Base-by-base conservation (phyloP, 1,284 basidiomycete genomes). In the Tylopilus sp. region DNA sequence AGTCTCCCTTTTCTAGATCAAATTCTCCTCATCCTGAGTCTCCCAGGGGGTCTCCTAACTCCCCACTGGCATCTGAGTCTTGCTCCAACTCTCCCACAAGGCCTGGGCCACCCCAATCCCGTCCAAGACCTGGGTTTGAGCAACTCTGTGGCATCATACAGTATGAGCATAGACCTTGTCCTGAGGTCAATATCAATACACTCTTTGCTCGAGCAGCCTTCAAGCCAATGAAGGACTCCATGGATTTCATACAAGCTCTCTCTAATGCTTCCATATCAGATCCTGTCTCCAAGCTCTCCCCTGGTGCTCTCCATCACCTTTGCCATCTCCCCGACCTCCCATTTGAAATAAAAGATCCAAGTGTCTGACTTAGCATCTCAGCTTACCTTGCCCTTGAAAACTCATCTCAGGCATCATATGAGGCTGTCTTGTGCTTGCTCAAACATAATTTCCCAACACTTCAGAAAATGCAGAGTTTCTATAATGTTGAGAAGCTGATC, bases 301-400 rank as follows among this genome's bases (percentile, higher is more conserved):
- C 51, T 38, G 55, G 49, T 0, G 18, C 53, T 10, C 19, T 67
- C 3, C 1, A 39, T 36, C 22, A 29, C 15, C 61, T 67, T 15
- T 12, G 32, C 15, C 8, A 54, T 12, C 63, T 61, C 0, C 58
- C 61, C 1, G 13, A 33, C 10, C 0, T 41, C 4, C 66, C 13
- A 3, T 58, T 62, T 8, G 5, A 8, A 3, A 65, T 69, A 1
- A 47, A 63, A 0, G 26, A 63, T 32, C 56, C 63, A 12, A 56
- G 7, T 1, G 26, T 63, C 22, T 6, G 2, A 4, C 56, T 55
- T 22, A 52, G 59, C 38, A 67, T 67, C 3, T 63, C 51, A 1
- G 54, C 24, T 1, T 69, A 69, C 12, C 57, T 69, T 1, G 29
- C 53, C 3, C 60, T 69, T 0, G 57, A 69, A 53, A 24, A 67